Evolutionary conservation across 148 eudicot species (phyloP), one percentile per base, ranked within the genome.

Genomic region (Cornus controversa): DNA sequence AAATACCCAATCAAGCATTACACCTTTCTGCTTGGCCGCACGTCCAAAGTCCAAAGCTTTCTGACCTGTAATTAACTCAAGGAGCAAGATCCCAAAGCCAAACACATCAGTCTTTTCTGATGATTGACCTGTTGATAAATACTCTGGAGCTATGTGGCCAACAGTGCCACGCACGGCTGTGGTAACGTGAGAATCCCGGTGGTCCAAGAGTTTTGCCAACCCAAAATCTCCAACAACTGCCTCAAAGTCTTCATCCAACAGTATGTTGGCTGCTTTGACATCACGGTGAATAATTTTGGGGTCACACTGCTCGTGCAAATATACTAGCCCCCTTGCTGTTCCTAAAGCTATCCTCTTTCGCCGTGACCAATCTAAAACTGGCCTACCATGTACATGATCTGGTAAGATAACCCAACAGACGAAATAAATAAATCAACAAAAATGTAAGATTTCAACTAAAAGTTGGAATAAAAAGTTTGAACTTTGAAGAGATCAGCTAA

Each of bases 191-290:
- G 98, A 90, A 60, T 92, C 98, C 4, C 86, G 84, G 80, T 90
- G 96, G 82, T 94, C 97, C 87, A 94, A 80, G 71, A 92, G 88
- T 89, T 94, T 94, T 25, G 97, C 98, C 73, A 94, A 82, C 67
- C 98, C 98, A 72, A 94, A 94, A 83, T 94, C 98, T n/a, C 98
- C 98, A 78, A 94, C 97, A 27, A 94, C 94, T 6, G 97, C 98
- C 82, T 94, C 98, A 45, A 91, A 94, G 77, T 92, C 94, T 81
- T 91, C 92, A 73, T 94, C 98, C 82, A 94, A 88, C 75, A 94
- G 81, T 77, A 94, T 92, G 79, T 94, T 94, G 68, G 98, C 98
- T 23, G 98, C 98, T 80, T 94, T 94, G 68, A 94, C 98, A 73
- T 94, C 98, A 25, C 98, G 93, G 77, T 94, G 98, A 58, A 94